Conservation (phyloP, 306 rosid species). For the Biancaea sappan region DNA sequence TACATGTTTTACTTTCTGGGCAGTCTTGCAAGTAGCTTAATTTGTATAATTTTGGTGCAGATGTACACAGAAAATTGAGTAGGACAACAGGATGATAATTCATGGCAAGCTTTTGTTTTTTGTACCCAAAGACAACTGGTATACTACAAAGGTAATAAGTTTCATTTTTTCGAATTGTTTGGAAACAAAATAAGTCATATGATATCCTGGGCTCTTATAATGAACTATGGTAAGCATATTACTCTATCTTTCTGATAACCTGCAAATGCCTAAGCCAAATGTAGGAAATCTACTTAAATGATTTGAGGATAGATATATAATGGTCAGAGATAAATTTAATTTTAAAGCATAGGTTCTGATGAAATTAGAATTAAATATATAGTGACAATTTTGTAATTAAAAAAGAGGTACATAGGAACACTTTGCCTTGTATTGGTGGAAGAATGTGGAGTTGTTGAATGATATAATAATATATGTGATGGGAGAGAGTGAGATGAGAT, state of each 20-base stretch:
- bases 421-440: no score
- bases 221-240: neutral
- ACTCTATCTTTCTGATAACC: neutral
- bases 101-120: constrained; percentile 65
- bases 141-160: constrained; percentile 64
- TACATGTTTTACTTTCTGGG: no score
- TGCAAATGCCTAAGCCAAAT: neutral
- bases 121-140: constrained; percentile 66
- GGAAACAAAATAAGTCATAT: neutral
- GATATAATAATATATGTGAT: no score
- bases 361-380: no score
- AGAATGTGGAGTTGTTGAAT: no score
- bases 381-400: no score
- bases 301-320: neutral
- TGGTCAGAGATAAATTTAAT: no score
- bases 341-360: no score
- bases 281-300: constrained; percentile 10
- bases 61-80: constrained; percentile 95
- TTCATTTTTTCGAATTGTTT: constrained; percentile 26
- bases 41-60: constrained; percentile 46
- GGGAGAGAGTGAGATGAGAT: no score
- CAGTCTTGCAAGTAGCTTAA: no score
- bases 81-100: constrained; percentile 64
- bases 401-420: no score
- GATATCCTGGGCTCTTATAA: constrained; percentile 14